These are phyloP conservation scores for Candida mesenterica DNA, from an alignment of 1,139 yeast genomes.

Conservation along the genomic window DNA sequence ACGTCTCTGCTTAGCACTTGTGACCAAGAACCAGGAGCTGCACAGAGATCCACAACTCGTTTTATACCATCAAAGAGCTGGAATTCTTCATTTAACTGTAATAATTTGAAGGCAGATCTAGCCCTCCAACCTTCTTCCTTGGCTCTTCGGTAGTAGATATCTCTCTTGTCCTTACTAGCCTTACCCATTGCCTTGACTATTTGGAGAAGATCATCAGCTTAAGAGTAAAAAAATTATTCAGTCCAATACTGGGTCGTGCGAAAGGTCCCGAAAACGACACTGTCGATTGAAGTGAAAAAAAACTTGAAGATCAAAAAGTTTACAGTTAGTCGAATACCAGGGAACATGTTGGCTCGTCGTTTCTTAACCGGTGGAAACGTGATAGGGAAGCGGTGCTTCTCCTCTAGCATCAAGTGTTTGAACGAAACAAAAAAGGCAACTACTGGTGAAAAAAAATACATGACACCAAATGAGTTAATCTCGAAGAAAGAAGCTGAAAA, in stretches of 20 bases:
- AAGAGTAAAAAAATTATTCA: constrained; percentile 2
- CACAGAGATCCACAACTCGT: constrained; percentile 94
- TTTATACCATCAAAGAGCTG: constrained; percentile 69
- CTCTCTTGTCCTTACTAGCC: constrained; percentile 93
- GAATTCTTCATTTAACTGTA: constrained; percentile 88
- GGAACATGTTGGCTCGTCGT: constrained; percentile 8
- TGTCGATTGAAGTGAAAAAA: background rate
- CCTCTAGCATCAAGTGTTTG: constrained; percentile 2
- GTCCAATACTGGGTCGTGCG: constrained; percentile 7
- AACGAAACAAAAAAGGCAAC: background rate
- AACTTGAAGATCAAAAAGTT: background rate
- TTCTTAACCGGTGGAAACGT: constrained; percentile 2
- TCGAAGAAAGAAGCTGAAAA: constrained; percentile 26
- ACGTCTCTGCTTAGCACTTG: constrained; percentile 84
- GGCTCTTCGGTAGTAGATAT: constrained; percentile 84
- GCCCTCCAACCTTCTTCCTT: constrained; percentile 98
- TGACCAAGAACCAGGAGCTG: constrained; percentile 99
- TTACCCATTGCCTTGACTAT: constrained; percentile 69
- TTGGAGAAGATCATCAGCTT: background rate
- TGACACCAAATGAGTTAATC: constrained; percentile 33
- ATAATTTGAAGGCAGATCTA: constrained; percentile 87
- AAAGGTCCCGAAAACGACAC: background rate
- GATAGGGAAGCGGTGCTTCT: constrained; percentile 5
- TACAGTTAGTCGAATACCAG: background rate
- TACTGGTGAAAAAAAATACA: constrained; percentile 15